Evolutionary conservation across 2,329 filamentous ascomycete species (phyloP).

Genomic region (Cytospora paraplurivora): DNA sequence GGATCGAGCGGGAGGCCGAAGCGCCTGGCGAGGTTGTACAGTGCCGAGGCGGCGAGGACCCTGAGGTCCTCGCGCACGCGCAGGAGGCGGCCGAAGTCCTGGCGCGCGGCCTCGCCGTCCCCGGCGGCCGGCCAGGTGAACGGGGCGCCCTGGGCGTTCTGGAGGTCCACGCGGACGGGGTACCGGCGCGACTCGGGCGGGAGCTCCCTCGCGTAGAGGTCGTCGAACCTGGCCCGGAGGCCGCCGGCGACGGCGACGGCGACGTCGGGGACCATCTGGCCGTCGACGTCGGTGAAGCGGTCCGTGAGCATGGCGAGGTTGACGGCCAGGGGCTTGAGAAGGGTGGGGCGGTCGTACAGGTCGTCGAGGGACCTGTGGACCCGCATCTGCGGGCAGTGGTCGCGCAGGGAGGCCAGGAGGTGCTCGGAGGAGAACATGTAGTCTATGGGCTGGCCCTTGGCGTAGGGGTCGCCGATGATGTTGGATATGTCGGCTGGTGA

Average conservation of each 20-base stretch:
- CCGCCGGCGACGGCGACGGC: slow-evolving; percentile 34
- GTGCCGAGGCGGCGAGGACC: slow-evolving; percentile 38
- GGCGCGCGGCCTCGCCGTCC: slow-evolving; percentile 33
- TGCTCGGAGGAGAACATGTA: slow-evolving; percentile 42
- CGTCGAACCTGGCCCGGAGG: slow-evolving; percentile 32
- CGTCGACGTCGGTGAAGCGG: slow-evolving; percentile 28
- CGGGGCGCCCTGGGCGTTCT: slow-evolving; percentile 32
- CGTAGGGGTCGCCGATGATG: slow-evolving; percentile 33
- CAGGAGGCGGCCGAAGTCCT: slow-evolving; percentile 44
- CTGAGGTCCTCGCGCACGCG: slow-evolving; percentile 40
- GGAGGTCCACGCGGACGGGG: slow-evolving; percentile 40
- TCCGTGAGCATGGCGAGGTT: slow-evolving; percentile 32
- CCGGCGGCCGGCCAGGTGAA: slow-evolving; percentile 40
- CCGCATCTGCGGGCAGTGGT: slow-evolving; percentile 42
- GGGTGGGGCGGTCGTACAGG: slow-evolving; percentile 38
- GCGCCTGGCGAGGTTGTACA: slow-evolving; percentile 39
- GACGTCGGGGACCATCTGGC: slow-evolving; percentile 33
- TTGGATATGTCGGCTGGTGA: slow-evolving; percentile 37
- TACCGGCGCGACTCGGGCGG: slow-evolving; percentile 35
- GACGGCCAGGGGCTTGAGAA: slow-evolving; percentile 34
- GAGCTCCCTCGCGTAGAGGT: slow-evolving; percentile 34
- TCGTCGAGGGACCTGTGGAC: slow-evolving; percentile 40
- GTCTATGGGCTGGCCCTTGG: slow-evolving; percentile 36
- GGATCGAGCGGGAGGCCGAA: slow-evolving; percentile 35
- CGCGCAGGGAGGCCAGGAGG: slow-evolving; percentile 35